These are phyloP conservation scores for Hemisphaericaspora nanyangensis DNA, from an alignment of 805 yeast species.

Conservation along the genomic window DNA sequence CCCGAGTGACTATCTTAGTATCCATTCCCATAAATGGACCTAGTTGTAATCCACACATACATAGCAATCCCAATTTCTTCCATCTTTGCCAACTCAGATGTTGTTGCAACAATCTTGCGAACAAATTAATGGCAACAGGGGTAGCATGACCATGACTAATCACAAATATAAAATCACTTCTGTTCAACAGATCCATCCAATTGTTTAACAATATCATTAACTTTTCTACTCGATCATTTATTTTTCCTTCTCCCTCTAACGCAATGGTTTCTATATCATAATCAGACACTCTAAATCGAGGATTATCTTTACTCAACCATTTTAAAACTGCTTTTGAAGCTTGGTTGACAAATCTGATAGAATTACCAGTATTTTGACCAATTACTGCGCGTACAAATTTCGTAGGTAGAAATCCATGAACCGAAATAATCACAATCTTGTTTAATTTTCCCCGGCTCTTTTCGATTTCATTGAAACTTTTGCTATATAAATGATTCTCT, in stretches of 20 bases:
- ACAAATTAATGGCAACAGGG: slow-evolving; percentile 27
- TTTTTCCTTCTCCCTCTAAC: slow-evolving; percentile 32
- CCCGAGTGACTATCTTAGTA: slow-evolving; percentile 34
- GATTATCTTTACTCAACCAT: slow-evolving; percentile 20
- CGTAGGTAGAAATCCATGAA: slow-evolving; percentile 39
- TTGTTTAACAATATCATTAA: slow-evolving; percentile 24
- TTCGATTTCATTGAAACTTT: background rate
- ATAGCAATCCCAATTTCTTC: slow-evolving; percentile 28
- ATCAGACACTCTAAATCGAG: slow-evolving; percentile 10
- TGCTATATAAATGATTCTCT: slow-evolving; percentile 26
- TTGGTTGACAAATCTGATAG: slow-evolving; percentile 22
- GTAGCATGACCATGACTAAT: slow-evolving; percentile 34
- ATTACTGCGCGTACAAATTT: slow-evolving; percentile 32
- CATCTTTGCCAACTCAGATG: slow-evolving; percentile 2
- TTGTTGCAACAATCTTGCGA: slow-evolving; percentile 17
- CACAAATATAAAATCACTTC: slow-evolving; percentile 29
- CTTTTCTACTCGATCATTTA: slow-evolving; percentile 24
- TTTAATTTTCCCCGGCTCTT: slow-evolving; percentile 10
- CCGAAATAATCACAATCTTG: slow-evolving; percentile 29
- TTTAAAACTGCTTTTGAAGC: slow-evolving; percentile 26
- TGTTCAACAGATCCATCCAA: slow-evolving; percentile 27
- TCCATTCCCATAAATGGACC: slow-evolving; percentile 33
- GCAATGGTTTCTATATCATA: slow-evolving; percentile 33
- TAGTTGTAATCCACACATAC: slow-evolving; percentile 31
- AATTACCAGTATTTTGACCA: slow-evolving; percentile 36